Base-by-base conservation (phyloP, 2,329 filamentous ascomycete genomes). In the Onygenales sp. region DNA sequence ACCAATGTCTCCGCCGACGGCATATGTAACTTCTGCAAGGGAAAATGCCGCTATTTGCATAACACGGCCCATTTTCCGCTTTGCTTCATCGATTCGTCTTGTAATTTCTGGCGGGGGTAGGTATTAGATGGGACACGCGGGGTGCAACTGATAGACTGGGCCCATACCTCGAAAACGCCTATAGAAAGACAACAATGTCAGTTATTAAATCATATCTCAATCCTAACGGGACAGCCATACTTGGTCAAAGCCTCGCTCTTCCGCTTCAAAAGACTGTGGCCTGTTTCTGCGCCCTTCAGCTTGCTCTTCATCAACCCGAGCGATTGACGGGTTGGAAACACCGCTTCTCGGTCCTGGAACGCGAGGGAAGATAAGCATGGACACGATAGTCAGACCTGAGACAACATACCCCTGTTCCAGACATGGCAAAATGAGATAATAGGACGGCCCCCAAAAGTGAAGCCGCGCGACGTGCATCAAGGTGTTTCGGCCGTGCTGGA, bases 41-140 rank as follows among this genome's bases (percentile, higher is more conserved):
- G 92, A 97, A 74, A 98, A 97, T 45, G 93, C 91, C 42, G 93
- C 93, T 66, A 98, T 95, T 72, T 97, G 92, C 93, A 98, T 98
- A 39, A 98, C 93, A 36, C 92, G 83, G 54, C 93, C 93, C 92
- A 98, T 98, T 77, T 98, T 98, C 63, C 91, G 87, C 74, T 98
- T 98, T 42, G 93, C 93, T 72, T 98, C 93, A 75, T 98, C 92
- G 72, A 98, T 98, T 66, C 93, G 87, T 69, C 85, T 84, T 49
- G 93, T 96, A 65, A 98, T 98, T 65, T 98, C 93, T 88, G 68
- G 60, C 63, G 42, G 55, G 57, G 56, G 47, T 11, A 39, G 57
- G 55, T 54, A 54, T 56, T 50, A 55, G 56, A 32, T 44, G 34
- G 34, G 9, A 36, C 2, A 47, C 31, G 33, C 4, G 39, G 6